Percentiles rank a stretch among this genome's conserved stretches.
Evolutionary conservation across 257 asterid species (phyloP).

Genomic region (Scutellaria barbata): DNA sequence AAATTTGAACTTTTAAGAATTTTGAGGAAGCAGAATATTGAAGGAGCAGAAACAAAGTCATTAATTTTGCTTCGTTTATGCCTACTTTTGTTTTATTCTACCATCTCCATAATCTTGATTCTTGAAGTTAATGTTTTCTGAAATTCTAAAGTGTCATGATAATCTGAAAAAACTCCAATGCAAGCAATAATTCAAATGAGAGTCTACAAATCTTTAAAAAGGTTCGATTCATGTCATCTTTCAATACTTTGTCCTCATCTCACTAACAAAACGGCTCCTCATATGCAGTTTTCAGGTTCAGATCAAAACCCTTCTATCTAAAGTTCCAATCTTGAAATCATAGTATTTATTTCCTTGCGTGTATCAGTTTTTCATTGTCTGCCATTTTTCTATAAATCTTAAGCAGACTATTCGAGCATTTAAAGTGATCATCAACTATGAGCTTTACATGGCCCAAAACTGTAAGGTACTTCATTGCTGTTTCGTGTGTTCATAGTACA

Average conservation of each 20-base stretch:
- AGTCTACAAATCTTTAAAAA: background rate
- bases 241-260: background rate
- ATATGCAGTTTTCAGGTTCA: background rate
- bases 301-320: background rate
- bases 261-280: background rate
- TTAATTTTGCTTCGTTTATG: constrained; percentile 9
- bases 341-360: background rate
- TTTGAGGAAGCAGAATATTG: too few relatives aligned
- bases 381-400: background rate
- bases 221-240: background rate
- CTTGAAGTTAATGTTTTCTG: background rate
- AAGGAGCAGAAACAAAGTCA: background rate
- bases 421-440: constrained; percentile 19
- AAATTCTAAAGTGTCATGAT: background rate
- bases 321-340: background rate
- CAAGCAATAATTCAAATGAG: background rate
- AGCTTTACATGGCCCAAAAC: constrained; percentile 36
- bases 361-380: too few relatives aligned
- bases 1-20: background rate
- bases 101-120: background rate
- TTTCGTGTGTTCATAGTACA: background rate
- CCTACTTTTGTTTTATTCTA: constrained; percentile 31
- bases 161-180: background rate
- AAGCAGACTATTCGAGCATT: background rate
- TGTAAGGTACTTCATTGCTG: constrained; percentile 39